phyloP scores from a whole-genome alignment of 176 grass and related monocot species.

The Neostapfia colusana region DNA sequence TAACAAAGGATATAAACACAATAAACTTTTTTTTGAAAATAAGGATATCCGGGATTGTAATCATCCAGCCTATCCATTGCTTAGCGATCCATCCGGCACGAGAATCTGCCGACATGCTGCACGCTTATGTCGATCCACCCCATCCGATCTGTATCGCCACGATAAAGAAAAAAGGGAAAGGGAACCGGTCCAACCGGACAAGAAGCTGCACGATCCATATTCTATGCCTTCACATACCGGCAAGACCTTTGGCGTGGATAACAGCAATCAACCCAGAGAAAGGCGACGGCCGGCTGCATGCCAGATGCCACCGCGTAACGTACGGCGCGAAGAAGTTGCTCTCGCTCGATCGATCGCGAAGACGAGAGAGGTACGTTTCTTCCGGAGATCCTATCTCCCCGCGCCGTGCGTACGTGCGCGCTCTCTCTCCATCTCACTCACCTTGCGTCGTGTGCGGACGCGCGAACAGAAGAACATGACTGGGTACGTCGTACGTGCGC shows the following conservation, averaged over 20 bases:
- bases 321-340: background rate
- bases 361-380: background rate
- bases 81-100: background rate
- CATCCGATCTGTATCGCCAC: constrained; percentile 26
- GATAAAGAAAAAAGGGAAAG: background rate
- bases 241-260: constrained; percentile 24
- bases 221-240: constrained; percentile 32
- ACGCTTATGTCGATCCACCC: constrained; percentile 4
- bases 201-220: background rate
- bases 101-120: constrained; percentile 25
- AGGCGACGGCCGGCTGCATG: background rate
- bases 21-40: too few relatives aligned
- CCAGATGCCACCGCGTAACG: background rate
- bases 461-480: background rate
- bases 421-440: too few relatives aligned
- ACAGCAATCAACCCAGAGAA: background rate
- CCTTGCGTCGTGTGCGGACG: background rate
- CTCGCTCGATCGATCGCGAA: too few relatives aligned
- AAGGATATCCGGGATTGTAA: too few relatives aligned
- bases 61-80: too few relatives aligned
- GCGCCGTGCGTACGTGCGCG: background rate
- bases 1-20: too few relatives aligned
- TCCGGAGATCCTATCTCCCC: background rate
- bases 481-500: too few relatives aligned
- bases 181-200: too few relatives aligned